These are phyloP conservation scores for Fusarium bactridioides DNA, from an alignment of 2,329 filamentous ascomycete species.

Conservation along the genomic window DNA sequence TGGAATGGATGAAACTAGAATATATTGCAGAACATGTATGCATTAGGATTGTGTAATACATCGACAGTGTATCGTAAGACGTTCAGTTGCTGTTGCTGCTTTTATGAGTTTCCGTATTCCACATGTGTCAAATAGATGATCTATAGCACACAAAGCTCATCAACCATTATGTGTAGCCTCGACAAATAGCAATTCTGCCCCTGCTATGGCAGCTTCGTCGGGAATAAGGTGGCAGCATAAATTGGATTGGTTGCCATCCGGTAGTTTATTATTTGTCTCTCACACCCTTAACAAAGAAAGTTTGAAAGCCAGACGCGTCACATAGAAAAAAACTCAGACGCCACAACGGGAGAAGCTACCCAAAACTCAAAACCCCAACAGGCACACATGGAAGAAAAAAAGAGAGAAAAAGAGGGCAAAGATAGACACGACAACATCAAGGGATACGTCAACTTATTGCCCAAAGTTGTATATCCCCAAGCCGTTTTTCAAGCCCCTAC, in stretches of 20 bases:
- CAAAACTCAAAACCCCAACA: not conserved
- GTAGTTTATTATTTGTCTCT: not conserved
- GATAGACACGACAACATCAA: not conserved
- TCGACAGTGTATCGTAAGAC: no score
- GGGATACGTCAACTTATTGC: not conserved
- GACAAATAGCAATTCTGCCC: not conserved
- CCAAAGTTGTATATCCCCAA: not conserved
- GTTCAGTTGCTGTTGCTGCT: not conserved
- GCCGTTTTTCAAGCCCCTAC: not conserved
- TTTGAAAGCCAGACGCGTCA: constrained; percentile 1
- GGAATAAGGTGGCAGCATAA: not conserved
- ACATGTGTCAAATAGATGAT: no score
- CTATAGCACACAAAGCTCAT: not conserved
- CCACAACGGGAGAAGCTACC: not conserved
- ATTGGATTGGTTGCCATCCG: not conserved
- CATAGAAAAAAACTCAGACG: constrained; percentile 6
- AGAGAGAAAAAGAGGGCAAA: not conserved
- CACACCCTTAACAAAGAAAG: not conserved
- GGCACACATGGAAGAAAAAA: not conserved
- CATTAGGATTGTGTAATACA: not conserved
- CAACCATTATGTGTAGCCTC: not conserved
- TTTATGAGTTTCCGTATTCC: not conserved
- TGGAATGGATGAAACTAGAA: not conserved
- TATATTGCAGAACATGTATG: not conserved
- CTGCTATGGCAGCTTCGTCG: not conserved